Evolutionary conservation across 75 land plant species (phyloP).

Genomic region (Chamaecyparis obtusa): DNA sequence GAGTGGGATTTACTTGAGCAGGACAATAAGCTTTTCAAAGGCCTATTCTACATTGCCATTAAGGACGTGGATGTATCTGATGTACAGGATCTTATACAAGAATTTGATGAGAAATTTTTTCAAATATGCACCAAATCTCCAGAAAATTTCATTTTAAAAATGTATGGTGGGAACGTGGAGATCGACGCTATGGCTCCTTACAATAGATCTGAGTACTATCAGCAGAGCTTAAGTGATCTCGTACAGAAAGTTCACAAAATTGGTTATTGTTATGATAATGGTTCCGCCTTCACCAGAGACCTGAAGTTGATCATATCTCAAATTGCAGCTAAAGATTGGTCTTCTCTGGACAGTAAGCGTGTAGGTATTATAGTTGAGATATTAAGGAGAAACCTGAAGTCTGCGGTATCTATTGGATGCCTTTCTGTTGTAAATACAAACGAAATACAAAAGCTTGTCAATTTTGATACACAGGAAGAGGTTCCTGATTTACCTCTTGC

Average conservation of each 20-base stretch:
- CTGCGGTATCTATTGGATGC: neutral
- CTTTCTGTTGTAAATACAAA: no score
- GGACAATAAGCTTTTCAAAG: conserved; percentile 31
- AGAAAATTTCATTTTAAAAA: conserved; percentile 32
- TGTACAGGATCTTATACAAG: no score
- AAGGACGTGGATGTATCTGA: conserved; percentile 21
- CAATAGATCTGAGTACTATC: conserved; percentile 16
- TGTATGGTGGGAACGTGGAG: conserved; percentile 34
- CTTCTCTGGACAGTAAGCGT: neutral
- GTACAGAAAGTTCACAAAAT: neutral
- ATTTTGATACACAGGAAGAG: no score
- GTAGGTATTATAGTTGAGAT: neutral
- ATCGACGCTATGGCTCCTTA: conserved; percentile 40
- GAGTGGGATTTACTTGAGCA: conserved; percentile 18
- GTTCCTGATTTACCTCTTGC: no score
- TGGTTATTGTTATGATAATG: neutral
- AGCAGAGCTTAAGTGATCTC: neutral
- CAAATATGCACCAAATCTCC: conserved; percentile 29
- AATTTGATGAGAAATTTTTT: conserved; percentile 7
- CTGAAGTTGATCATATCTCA: neutral
- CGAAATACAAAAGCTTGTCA: no score
- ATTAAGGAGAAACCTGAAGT: neutral
- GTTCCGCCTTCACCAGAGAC: neutral
- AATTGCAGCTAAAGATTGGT: neutral
- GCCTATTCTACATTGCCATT: conserved; percentile 35